phyloP scores from a whole-genome alignment of 345 rosid genomes.

The Mallotus nudiflorus region DNA sequence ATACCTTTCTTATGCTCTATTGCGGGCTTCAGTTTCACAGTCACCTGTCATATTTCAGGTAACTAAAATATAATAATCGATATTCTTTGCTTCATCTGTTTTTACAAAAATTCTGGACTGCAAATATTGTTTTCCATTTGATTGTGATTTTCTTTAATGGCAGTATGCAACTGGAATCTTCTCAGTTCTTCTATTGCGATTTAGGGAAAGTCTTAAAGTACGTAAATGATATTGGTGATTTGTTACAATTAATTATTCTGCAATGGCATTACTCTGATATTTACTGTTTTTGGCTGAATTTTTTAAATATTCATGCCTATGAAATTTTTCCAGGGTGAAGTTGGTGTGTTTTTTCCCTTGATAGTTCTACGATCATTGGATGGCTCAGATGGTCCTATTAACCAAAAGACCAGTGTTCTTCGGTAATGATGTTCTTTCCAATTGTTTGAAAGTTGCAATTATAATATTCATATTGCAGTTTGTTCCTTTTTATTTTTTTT shows the following conservation, averaged over 20 bases:
- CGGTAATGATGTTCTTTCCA: constrained; percentile 51
- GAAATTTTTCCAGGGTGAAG: constrained; percentile 71
- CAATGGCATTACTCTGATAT: constrained; percentile 1
- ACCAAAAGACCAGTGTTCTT: constrained; percentile 86
- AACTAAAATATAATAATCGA: constrained; percentile 9
- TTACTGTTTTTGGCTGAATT: not conserved
- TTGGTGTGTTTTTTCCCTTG: constrained; percentile 94
- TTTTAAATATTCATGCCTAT: not conserved
- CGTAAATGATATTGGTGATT: constrained; percentile 34
- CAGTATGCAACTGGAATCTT: constrained; percentile 99
- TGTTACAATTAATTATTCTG: constrained; percentile 10
- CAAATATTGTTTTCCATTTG: constrained; percentile 27
- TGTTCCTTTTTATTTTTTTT: constrained; percentile 5
- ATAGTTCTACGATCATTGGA: constrained; percentile 86
- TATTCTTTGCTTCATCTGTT: constrained; percentile 19
- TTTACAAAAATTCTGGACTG: constrained; percentile 18
- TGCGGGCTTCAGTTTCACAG: constrained; percentile 93
- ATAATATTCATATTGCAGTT: constrained; percentile 15
- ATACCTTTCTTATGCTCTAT: constrained; percentile 89
- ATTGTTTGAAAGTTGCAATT: constrained; percentile 23
- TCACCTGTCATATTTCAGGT: constrained; percentile 95
- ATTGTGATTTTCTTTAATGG: constrained; percentile 35
- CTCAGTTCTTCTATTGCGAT: constrained; percentile 82
- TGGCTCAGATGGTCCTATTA: constrained; percentile 65
- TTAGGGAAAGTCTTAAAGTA: constrained; percentile 97